Percentiles rank a stretch among this genome's conserved stretches.
Conservation (phyloP, 805 yeast species). For the Wickerhamomyces xylosicus region DNA sequence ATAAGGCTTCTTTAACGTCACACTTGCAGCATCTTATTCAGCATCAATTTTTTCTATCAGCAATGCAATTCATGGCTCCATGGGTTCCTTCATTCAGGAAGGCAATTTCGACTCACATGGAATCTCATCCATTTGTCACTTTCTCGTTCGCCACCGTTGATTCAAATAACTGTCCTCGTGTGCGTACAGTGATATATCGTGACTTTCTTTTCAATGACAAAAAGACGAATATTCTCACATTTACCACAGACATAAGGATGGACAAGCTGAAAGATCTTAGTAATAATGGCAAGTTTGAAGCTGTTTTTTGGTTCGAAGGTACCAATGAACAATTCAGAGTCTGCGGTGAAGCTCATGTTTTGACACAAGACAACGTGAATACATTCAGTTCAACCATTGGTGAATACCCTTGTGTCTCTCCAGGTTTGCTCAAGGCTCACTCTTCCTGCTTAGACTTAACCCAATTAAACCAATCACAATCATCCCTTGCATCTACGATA, state of each 20-base stretch:
- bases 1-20: too few relatives aligned
- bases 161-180: constrained; percentile 41
- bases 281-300: constrained; percentile 51
- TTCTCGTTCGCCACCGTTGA: constrained; percentile 67
- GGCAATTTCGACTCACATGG: constrained; percentile 38
- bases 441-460: constrained; percentile 17
- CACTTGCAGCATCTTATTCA: too few relatives aligned
- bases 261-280: constrained; percentile 42
- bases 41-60: too few relatives aligned
- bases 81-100: constrained; percentile 64
- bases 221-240: constrained; percentile 54
- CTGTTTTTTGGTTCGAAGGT: constrained; percentile 61
- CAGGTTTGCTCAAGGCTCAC: constrained; percentile 12
- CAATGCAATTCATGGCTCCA: constrained; percentile 50
- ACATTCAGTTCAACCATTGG: constrained; percentile 10
- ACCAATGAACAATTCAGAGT: constrained; percentile 62
- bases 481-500: not conserved
- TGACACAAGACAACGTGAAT: constrained; percentile 19
- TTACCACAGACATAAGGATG: constrained; percentile 66
- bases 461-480: constrained; percentile 30
- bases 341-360: constrained; percentile 49
- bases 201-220: constrained; percentile 69
- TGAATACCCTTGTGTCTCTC: constrained; percentile 22
- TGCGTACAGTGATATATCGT: constrained; percentile 60
- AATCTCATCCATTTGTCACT: constrained; percentile 38